Conservation (phyloP, 179 eudicot genomes). For the Spinacia oleracea region DNA sequence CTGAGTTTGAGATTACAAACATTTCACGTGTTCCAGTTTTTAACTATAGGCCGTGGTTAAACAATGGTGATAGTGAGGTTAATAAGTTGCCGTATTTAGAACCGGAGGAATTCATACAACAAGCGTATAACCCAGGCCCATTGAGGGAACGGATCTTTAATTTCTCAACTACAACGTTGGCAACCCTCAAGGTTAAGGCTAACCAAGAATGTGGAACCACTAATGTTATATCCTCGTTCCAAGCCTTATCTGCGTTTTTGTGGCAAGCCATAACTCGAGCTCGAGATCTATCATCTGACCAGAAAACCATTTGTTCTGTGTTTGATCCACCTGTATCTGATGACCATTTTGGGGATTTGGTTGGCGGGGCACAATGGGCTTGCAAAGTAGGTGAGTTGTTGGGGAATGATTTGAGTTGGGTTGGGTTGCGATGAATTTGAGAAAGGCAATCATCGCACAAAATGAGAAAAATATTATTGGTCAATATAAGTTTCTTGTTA, state of each 20-base stretch:
- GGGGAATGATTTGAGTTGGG: constrained; percentile 18
- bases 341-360: constrained; percentile 16
- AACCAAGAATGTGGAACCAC: constrained; percentile 22
- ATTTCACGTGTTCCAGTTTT: constrained; percentile 6
- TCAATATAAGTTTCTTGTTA: not conserved
- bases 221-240: constrained; percentile 34
- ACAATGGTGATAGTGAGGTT: too few species aligned
- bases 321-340: constrained; percentile 6
- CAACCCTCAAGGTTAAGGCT: constrained; percentile 27
- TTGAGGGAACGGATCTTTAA: constrained; percentile 28
- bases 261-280: constrained; percentile 32
- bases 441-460: not conserved
- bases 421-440: constrained; percentile 5
- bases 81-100: constrained; percentile 20
- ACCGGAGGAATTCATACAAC: not conserved
- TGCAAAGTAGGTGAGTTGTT: constrained; percentile 16
- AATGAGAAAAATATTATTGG: not conserved
- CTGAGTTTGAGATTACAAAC: too few species aligned
- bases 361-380: not conserved
- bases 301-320: not conserved
- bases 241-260: constrained; percentile 23
- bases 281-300: not conserved
- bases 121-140: not conserved
- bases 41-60: not conserved
- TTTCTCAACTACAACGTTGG: constrained; percentile 16